phyloP scores from a whole-genome alignment of 257 asterid genomes.

The Prunella vulgaris region DNA sequence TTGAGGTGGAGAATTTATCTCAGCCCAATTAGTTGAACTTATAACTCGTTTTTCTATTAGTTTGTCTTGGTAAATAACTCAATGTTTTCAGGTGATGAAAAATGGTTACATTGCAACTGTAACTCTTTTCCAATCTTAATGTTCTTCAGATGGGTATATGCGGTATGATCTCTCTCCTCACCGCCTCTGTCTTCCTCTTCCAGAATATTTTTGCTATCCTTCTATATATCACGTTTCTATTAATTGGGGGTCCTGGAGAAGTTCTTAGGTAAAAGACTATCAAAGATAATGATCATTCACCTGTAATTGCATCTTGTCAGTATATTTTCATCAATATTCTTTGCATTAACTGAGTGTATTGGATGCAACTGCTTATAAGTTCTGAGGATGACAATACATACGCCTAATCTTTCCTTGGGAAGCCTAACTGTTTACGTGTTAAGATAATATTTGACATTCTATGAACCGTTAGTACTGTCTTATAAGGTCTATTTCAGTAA shows the following conservation, averaged over 20 bases:
- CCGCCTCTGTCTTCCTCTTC: background rate
- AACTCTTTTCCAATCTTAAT: slow-evolving; percentile 74
- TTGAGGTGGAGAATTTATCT: slow-evolving; percentile 48
- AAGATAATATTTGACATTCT: background rate
- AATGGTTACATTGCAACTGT: slow-evolving; percentile 81
- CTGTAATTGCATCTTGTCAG: background rate
- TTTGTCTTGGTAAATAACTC: slow-evolving; percentile 10
- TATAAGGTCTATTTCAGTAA: background rate
- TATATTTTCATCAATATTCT: background rate
- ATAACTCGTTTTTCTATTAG: background rate
- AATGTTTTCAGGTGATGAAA: slow-evolving; percentile 71
- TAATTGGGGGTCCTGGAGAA: background rate
- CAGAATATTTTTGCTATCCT: background rate
- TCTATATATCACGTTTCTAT: background rate
- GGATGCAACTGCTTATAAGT: background rate
- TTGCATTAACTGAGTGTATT: background rate
- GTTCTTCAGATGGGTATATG: slow-evolving; percentile 15
- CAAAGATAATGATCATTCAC: background rate
- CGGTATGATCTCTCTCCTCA: background rate
- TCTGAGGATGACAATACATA: no score
- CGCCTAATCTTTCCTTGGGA: no score
- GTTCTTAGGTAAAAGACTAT: background rate
- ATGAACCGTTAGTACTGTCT: background rate
- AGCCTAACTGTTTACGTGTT: background rate
- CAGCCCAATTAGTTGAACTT: background rate